A percentile compares a stretch with the other conserved stretches of the same genome.
phyloP scores from a whole-genome alignment of 306 rosid genomes.

The Mimosa pudica region DNA sequence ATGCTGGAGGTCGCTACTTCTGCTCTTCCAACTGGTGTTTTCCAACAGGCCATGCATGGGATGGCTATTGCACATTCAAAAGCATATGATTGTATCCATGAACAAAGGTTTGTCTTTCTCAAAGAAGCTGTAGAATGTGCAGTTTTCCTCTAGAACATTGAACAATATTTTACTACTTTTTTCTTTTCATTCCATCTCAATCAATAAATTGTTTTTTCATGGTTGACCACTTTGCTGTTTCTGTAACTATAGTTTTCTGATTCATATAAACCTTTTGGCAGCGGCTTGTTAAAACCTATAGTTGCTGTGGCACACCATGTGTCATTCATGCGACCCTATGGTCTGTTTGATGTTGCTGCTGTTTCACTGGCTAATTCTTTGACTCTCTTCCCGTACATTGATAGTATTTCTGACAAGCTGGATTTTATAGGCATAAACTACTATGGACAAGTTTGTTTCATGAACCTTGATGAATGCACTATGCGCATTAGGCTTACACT shows the following conservation, averaged over 20 bases:
- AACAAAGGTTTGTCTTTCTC: constrained; percentile 58
- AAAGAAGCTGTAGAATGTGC: constrained; percentile 35
- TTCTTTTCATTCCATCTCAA: constrained; percentile 20
- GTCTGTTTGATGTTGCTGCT: constrained; percentile 84
- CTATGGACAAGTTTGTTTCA: constrained; percentile 82
- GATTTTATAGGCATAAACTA: constrained; percentile 93
- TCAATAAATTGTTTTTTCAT: constrained; percentile 18
- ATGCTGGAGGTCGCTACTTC: constrained; percentile 92
- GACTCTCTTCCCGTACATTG: constrained; percentile 77
- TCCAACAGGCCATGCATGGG: constrained; percentile 98
- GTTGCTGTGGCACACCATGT: constrained; percentile 93
- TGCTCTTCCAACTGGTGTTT: constrained; percentile 90
- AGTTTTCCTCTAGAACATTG: constrained; percentile 30
- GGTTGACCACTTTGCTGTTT: constrained; percentile 29
- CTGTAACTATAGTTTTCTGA: constrained; percentile 33
- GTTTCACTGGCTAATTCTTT: constrained; percentile 79
- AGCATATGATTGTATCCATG: constrained; percentile 88
- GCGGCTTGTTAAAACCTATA: constrained; percentile 51
- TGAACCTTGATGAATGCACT: constrained; percentile 27
- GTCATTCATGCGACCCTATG: constrained; percentile 93
- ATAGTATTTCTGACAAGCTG: constrained; percentile 77
- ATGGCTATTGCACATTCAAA: constrained; percentile 84
- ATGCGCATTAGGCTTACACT: constrained; percentile 23
- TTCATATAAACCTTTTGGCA: constrained; percentile 39
- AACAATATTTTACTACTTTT: constrained; percentile 18